Percentiles rank a stretch among this genome's conserved stretches.
These are phyloP conservation scores for Solanum hybrid DNA, from an alignment of 305 asterid genomes.

Conservation along the genomic window DNA sequence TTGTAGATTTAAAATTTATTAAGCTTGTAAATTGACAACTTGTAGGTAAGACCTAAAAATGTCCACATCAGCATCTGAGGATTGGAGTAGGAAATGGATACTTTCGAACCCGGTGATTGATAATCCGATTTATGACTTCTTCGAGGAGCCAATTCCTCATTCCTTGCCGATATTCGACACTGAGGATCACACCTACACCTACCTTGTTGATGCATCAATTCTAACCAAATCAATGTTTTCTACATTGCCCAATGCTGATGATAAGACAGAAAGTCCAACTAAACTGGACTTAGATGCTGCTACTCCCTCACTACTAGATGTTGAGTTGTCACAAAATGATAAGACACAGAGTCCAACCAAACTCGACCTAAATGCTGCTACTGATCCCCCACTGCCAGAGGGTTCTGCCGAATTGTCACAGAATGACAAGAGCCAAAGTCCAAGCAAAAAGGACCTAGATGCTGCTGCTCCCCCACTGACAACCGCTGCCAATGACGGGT, in stretches of 20 bases:
- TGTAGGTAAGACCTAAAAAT: not conserved
- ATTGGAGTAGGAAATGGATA: not conserved
- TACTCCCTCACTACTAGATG: too few species aligned
- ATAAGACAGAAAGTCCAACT: too few species aligned
- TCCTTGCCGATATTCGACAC: not conserved
- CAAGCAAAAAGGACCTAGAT: too few species aligned
- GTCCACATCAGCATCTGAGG: not conserved
- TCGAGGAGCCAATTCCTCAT: not conserved
- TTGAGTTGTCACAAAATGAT: too few species aligned
- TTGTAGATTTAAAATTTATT: too few species aligned
- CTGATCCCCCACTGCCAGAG: too few species aligned
- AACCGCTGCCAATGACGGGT: not conserved
- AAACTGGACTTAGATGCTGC: not conserved
- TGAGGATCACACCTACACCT: not conserved
- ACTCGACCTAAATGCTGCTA: too few species aligned
- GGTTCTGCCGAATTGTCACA: too few species aligned
- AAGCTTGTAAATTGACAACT: not conserved
- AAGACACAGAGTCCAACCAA: too few species aligned
- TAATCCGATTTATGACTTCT: not conserved
- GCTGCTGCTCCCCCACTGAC: not conserved
- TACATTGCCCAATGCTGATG: too few species aligned
- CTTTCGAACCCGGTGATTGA: not conserved
- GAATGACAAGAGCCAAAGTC: too few species aligned
- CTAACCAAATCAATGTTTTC: not conserved
- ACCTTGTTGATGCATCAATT: not conserved